Conservation (phyloP, 345 rosid genomes). For the Aegle marmelos region DNA sequence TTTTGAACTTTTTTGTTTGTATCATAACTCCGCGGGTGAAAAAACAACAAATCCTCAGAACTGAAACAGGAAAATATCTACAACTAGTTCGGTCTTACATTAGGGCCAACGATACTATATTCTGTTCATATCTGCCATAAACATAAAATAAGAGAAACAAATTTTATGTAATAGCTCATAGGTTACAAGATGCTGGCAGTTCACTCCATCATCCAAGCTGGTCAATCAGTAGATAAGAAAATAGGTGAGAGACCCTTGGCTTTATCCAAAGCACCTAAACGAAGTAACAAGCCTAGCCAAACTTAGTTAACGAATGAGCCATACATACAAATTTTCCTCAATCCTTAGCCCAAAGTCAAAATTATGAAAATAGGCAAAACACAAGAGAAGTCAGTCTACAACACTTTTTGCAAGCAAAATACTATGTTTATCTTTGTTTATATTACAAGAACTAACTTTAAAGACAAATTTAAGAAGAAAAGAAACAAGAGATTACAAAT, state of each 20-base stretch:
- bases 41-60: not conserved
- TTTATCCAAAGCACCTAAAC: not conserved
- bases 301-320: not conserved
- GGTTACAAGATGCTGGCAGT: not conserved
- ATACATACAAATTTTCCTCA: not conserved
- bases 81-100: not conserved
- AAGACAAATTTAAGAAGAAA: not conserved
- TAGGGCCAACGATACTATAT: not conserved
- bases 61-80: too few species aligned
- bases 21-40: not conserved
- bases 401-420: not conserved
- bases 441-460: not conserved
- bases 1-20: not conserved
- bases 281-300: not conserved
- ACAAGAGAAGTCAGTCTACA: not conserved
- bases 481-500: not conserved
- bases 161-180: not conserved
- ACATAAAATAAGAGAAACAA: not conserved
- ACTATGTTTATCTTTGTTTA: not conserved
- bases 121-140: not conserved
- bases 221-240: not conserved
- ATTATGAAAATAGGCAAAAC: not conserved
- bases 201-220: not conserved
- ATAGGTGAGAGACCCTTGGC: not conserved
- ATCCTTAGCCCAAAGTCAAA: not conserved